Base-by-base conservation (phyloP, 2,329 filamentous ascomycete genomes). In the Fusarium verrucosum region DNA sequence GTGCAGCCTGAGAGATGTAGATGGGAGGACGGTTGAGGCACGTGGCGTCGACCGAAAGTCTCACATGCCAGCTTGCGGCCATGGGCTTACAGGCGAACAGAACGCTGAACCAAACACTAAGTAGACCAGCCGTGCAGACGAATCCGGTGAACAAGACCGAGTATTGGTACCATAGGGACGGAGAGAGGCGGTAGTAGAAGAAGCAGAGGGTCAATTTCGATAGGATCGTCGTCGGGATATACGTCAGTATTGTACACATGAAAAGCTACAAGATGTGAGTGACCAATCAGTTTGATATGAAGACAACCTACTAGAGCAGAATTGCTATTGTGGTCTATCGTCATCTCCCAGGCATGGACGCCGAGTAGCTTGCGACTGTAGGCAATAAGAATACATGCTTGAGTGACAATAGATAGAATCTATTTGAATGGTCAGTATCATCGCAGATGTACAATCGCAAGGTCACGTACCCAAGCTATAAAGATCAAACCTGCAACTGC, bases 271-370 rank as follows among this genome's bases (percentile, higher is more conserved):
- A n/a, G 23, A 3, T 17, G 33, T 49, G 2, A 53, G 42, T 5
- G 1, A 17, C 2, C 11, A n/a, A 2, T 9, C 3, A 6, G 11
- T 10, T 19, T 32, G 1, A 9, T 5, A 10, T 7, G 5, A 16
- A 17, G 10, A 2, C 5, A 9, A 16, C 22, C 5, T 36, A 51
- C 50, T 14, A 58, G 14, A 8, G 26, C 17, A 6, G 52, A 22
- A 1, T 58, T 2, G 10, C 52, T 58, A 3, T 58, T 58, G 17
- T 19, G 32, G 16, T 58, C 55, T 1, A 58, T 19, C 4, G 55
- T n/a, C 55, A 58, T 58, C 10, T 58, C 55, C 55, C 55, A 58
- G 3, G 52, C 52, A 4, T 58, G 55, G 1, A 58, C 55, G 3
- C 55, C 55, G 7, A 58, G 53, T 7, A 58, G 17, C 6, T 43